phyloP scores from a whole-genome alignment of 2,329 filamentous ascomycete genomes.

The Epichloe baconii region DNA sequence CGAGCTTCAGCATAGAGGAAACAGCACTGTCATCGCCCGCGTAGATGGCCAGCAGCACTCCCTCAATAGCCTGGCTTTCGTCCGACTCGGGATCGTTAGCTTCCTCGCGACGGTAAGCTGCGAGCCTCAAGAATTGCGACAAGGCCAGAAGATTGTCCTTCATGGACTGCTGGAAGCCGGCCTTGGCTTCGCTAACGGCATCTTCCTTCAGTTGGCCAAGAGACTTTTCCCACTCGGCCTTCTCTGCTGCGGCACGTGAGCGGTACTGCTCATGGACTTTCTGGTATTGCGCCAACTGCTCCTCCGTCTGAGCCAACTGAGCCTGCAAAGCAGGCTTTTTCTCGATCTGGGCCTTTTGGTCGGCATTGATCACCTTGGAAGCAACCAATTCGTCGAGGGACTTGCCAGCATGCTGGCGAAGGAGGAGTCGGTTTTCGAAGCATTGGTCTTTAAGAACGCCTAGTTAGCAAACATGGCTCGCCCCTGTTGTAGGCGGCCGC shows the following conservation, averaged over 20 bases:
- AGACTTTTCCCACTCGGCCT: conserved; percentile 46
- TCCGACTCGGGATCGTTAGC: conserved; percentile 51
- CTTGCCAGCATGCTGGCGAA: conserved; percentile 56
- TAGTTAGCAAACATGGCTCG: not conserved
- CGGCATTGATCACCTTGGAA: conserved; percentile 61
- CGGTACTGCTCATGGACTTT: conserved; percentile 65
- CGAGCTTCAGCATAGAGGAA: conserved; percentile 61
- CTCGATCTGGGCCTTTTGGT: conserved; percentile 63
- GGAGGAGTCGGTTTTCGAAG: conserved; percentile 59
- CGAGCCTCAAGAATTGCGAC: conserved; percentile 69
- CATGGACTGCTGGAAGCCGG: conserved; percentile 38
- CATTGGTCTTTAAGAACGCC: conserved; percentile 41
- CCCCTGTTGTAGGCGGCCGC: conserved; percentile 18
- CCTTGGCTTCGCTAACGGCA: conserved; percentile 37
- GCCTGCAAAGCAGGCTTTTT: conserved; percentile 64
- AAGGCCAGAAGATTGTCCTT: conserved; percentile 55
- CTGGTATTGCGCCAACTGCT: conserved; percentile 61
- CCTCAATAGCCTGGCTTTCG: conserved; percentile 71
- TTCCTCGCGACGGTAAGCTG: conserved; percentile 61
- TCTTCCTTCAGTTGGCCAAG: conserved; percentile 43
- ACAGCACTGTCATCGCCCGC: conserved; percentile 65
- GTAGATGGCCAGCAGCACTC: conserved; percentile 66
- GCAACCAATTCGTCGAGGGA: conserved; percentile 61
- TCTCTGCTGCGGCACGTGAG: conserved; percentile 42
- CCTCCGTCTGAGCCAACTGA: conserved; percentile 57